Conservation (phyloP, 345 rosid species). For the Eutrema yunnanense region DNA sequence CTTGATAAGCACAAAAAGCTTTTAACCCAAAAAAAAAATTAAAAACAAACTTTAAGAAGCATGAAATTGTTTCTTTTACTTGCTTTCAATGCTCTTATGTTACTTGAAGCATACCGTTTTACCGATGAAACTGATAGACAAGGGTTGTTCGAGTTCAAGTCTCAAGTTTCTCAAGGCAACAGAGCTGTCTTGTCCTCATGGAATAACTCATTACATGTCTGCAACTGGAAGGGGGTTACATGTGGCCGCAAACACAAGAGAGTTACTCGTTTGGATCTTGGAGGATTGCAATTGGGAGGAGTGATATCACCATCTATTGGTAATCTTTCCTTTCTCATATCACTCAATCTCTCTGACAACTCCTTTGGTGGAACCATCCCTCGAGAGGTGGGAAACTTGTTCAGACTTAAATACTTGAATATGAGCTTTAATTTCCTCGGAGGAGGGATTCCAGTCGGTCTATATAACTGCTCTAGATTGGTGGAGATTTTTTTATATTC, state of each 20-base stretch:
- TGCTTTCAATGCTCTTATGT: too few species aligned
- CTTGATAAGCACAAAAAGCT: too few species aligned
- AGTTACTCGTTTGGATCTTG: neutral
- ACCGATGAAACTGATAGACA: neutral
- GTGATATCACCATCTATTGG: neutral
- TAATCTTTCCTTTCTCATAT: neutral
- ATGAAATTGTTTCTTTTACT: too few species aligned
- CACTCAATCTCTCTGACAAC: too few species aligned
- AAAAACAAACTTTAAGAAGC: too few species aligned
- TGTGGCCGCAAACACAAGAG: neutral
- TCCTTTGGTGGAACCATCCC: neutral
- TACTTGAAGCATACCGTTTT: too few species aligned
- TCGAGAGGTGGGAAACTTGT: neutral
- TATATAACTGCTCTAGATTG: neutral
- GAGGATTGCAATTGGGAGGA: neutral
- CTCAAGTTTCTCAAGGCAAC: neutral
- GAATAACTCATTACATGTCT: neutral
- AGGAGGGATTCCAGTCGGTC: neutral
- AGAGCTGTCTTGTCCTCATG: neutral
- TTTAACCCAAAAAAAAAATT: too few species aligned
- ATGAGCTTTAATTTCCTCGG: neutral
- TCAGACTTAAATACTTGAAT: too few species aligned
- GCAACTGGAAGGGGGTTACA: neutral
- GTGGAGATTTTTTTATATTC: too few species aligned
- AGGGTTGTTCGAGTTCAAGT: neutral